Percentiles rank a stretch among this genome's conserved stretches.
These are phyloP conservation scores for Solanum rostratum DNA, from an alignment of 257 asterid species.

Conservation along the genomic window DNA sequence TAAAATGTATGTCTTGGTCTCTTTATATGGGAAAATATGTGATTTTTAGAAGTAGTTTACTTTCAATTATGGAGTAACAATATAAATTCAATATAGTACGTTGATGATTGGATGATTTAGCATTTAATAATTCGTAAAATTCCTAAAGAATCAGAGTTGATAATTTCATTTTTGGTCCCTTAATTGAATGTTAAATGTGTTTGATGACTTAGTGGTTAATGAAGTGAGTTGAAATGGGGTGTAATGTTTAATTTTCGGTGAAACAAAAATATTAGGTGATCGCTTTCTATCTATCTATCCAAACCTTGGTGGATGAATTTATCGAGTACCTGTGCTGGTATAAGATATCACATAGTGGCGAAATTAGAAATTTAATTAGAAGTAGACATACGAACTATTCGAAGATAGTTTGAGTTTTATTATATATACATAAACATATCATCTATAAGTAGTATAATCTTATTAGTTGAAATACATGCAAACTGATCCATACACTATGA, in stretches of 20 bases:
- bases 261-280: not conserved
- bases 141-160: not conserved
- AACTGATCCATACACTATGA: rapidly evolving
- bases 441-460: too few relatives aligned
- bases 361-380: too few relatives aligned
- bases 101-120: not conserved
- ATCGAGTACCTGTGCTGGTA: not conserved
- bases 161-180: too few relatives aligned
- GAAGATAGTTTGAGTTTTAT: rapidly evolving
- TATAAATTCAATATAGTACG: not conserved
- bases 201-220: not conserved
- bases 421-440: too few relatives aligned
- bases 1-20: not conserved
- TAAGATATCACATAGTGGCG: too few relatives aligned
- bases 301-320: not conserved
- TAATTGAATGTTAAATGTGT: not conserved
- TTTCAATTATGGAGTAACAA: not conserved
- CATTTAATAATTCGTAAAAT: not conserved
- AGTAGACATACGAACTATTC: too few relatives aligned
- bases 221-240: not conserved
- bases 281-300: not conserved
- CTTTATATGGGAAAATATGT: not conserved
- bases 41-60: not conserved
- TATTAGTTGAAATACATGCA: not conserved
- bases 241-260: not conserved